These are phyloP conservation scores for Maudiozyma humilis DNA, from an alignment of 1,139 yeast species.

Conservation along the genomic window DNA sequence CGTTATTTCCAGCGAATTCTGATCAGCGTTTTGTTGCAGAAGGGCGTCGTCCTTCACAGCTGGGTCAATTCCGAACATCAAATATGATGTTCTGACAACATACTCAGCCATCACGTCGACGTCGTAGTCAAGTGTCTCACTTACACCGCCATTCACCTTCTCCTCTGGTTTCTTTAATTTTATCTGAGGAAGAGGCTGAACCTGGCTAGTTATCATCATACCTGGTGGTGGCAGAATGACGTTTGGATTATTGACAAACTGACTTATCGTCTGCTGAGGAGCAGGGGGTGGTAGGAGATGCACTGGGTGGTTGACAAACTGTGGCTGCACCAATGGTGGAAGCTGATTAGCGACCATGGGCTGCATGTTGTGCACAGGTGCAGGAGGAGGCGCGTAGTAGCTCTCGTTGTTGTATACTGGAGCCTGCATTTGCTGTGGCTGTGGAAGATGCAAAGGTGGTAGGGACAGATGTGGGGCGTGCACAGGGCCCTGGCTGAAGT, in stretches of 20 bases:
- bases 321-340: slow-evolving; percentile 2
- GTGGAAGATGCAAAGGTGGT: background rate
- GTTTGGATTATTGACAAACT: slow-evolving; percentile 1
- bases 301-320: background rate
- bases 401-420: too few species aligned
- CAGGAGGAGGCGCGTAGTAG: background rate
- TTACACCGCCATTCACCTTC: slow-evolving; percentile 60
- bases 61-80: slow-evolving; percentile 48
- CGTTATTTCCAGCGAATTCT: background rate
- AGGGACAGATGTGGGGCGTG: background rate
- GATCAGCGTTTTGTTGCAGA: background rate
- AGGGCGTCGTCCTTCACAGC: slow-evolving; percentile 11
- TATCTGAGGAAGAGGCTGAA: slow-evolving; percentile 1
- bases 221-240: slow-evolving; percentile 10
- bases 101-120: slow-evolving; percentile 70
- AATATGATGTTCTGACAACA: slow-evolving; percentile 42
- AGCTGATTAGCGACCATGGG: background rate
- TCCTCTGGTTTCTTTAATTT: slow-evolving; percentile 14
- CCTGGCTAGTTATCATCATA: slow-evolving; percentile 1
- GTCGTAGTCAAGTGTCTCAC: slow-evolving; percentile 71
- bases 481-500: background rate
- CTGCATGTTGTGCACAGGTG: background rate
- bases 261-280: background rate
- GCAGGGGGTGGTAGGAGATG: background rate
- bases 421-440: background rate